Evolutionary conservation across 2,329 filamentous ascomycete genomes (phyloP).

Genomic region (Teratosphaeriaceae sp.): DNA sequence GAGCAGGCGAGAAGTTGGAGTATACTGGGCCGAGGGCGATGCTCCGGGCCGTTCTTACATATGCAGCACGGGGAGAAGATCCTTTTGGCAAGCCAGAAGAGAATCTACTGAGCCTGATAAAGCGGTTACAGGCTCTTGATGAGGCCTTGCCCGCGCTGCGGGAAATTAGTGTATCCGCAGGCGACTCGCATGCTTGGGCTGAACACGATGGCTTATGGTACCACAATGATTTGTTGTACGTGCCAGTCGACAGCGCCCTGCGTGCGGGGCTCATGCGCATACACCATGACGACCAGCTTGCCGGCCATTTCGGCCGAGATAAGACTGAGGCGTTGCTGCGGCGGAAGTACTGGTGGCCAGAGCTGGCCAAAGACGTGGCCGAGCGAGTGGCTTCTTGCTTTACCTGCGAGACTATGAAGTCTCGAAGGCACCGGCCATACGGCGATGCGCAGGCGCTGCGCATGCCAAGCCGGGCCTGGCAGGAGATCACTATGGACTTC

Average conservation of each 20-base stretch:
- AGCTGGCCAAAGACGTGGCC: background rate
- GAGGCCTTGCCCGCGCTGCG: background rate
- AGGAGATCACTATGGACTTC: background rate
- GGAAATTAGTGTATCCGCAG: background rate
- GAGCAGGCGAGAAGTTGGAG: too few species aligned
- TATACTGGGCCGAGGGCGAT: too few species aligned
- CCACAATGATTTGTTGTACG: background rate
- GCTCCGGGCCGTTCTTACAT: too few species aligned
- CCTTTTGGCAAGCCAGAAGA: background rate
- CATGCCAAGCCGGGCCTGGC: background rate
- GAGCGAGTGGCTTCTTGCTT: background rate
- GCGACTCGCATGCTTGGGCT: slow-evolving; percentile 10
- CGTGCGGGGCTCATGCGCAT: background rate
- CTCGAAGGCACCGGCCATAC: background rate
- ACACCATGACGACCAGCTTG: background rate
- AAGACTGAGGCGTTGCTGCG: background rate
- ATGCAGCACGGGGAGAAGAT: too few species aligned
- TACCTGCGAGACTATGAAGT: background rate
- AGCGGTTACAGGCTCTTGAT: background rate
- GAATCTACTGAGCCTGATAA: too few species aligned
- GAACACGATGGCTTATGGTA: slow-evolving; percentile 8
- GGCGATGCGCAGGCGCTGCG: background rate
- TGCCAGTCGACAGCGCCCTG: background rate
- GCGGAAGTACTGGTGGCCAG: background rate
- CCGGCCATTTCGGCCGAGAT: background rate